phyloP scores from a whole-genome alignment of 805 yeast species.

The Millerago galiae region DNA sequence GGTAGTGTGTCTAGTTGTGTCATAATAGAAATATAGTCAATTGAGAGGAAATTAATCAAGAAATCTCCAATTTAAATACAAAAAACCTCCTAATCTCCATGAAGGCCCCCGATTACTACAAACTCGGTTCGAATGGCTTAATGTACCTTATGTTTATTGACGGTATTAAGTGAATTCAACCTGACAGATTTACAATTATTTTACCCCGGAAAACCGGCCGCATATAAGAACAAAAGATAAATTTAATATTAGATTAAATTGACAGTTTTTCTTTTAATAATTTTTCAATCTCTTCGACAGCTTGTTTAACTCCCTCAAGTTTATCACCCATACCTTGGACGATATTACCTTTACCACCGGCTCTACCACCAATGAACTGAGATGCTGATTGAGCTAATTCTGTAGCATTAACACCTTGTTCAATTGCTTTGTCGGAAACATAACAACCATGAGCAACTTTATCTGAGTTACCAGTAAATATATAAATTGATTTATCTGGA shows the following conservation, averaged over 20 bases:
- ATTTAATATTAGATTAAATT: constrained; percentile 7
- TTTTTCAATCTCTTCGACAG: constrained; percentile 63
- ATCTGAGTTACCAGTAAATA: constrained; percentile 65
- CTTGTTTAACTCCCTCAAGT: constrained; percentile 59
- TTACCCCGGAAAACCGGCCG: constrained; percentile 1
- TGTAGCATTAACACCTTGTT: constrained; percentile 66
- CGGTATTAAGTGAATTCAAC: not conserved
- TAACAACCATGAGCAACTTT: constrained; percentile 96
- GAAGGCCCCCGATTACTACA: not conserved
- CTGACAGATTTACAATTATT: not conserved
- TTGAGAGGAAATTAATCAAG: too few relatives aligned
- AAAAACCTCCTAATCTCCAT: not conserved
- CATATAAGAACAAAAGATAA: not conserved
- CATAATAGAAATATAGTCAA: too few relatives aligned
- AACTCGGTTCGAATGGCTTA: not conserved
- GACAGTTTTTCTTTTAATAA: constrained; percentile 53
- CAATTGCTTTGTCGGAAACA: constrained; percentile 63
- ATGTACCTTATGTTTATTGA: not conserved
- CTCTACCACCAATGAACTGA: constrained; percentile 83
- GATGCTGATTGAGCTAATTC: constrained; percentile 71
- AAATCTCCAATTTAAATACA: not conserved
- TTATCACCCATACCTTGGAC: constrained; percentile 97
- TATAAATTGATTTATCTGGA: constrained; percentile 68
- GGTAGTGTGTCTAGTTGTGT: constrained; percentile 3
- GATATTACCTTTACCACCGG: constrained; percentile 96